phyloP scores from a whole-genome alignment of 2,329 filamentous ascomycete genomes.

The Pyrenochaeta sp. region DNA sequence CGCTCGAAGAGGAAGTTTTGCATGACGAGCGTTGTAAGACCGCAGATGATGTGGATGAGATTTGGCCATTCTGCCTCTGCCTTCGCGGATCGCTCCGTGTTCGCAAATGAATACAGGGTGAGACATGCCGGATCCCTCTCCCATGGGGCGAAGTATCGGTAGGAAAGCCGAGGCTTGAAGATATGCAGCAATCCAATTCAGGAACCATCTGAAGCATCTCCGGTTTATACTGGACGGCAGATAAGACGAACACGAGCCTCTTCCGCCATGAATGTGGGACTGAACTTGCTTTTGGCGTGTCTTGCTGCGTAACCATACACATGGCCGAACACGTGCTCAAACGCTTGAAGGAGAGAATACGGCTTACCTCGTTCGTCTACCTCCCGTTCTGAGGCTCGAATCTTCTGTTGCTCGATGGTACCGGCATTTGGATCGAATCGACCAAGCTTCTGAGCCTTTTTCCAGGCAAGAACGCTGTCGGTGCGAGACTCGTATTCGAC shows the following conservation, averaged over 20 bases:
- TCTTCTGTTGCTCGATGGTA: constrained; percentile 74
- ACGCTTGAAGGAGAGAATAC: constrained; percentile 15
- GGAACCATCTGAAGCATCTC: constrained; percentile 25
- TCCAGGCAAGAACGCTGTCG: constrained; percentile 93
- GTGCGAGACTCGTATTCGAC: constrained; percentile 84
- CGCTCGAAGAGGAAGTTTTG: constrained; percentile 20
- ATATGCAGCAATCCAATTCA: constrained; percentile 25
- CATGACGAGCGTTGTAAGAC: constrained; percentile 9
- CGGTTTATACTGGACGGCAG: constrained; percentile 9
- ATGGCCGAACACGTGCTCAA: constrained; percentile 17
- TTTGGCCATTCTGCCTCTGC: neutral
- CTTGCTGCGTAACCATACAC: constrained; percentile 19
- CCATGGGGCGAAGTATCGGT: constrained; percentile 1
- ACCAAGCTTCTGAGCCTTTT: constrained; percentile 92
- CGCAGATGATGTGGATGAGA: constrained; percentile 5
- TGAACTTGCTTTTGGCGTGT: constrained; percentile 25
- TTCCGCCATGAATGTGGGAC: constrained; percentile 7
- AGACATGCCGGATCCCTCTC: constrained; percentile 21
- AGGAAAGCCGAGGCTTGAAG: constrained; percentile 5
- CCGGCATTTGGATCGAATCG: constrained; percentile 90
- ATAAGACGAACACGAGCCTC: constrained; percentile 13
- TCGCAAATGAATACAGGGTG: constrained; percentile 26
- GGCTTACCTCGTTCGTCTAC: constrained; percentile 70
- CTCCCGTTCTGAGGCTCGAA: constrained; percentile 72
- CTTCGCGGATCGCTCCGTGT: constrained; percentile 8